These are phyloP conservation scores for Mycosphaerella arachidis DNA, from an alignment of 2,329 filamentous ascomycete species.

Conservation along the genomic window DNA sequence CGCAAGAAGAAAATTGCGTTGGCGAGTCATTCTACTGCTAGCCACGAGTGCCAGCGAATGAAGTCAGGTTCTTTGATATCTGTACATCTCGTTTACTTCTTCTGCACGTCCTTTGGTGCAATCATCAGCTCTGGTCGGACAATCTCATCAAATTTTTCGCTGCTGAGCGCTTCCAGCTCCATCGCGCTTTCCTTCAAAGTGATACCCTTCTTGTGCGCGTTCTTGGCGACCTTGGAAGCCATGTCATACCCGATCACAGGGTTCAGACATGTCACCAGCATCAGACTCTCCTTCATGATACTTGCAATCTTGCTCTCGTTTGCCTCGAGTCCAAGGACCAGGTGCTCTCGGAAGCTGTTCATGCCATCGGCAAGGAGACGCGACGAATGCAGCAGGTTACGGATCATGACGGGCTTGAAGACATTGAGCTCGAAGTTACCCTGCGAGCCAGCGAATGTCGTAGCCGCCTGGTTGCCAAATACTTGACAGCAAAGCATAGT, in stretches of 20 bases:
- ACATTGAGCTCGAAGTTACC: conserved; percentile 99
- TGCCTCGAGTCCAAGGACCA: conserved; percentile 80
- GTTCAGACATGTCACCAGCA: conserved; percentile 97
- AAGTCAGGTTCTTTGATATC: not conserved
- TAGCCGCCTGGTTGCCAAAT: conserved; percentile 92
- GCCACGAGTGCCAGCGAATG: not conserved
- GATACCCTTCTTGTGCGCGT: conserved; percentile 96
- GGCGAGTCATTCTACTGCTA: not conserved
- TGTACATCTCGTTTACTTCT: not conserved
- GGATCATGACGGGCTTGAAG: conserved; percentile 95
- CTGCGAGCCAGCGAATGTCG: conserved; percentile 92
- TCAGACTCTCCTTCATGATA: conserved; percentile 93
- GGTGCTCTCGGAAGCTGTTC: conserved; percentile 90
- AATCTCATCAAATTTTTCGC: conserved; percentile 83
- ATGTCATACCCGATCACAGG: conserved; percentile 97
- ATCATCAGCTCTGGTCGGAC: conserved; percentile 96
- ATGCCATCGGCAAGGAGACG: conserved; percentile 87
- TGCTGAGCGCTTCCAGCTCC: conserved; percentile 83
- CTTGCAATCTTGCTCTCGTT: conserved; percentile 88
- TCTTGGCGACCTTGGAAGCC: conserved; percentile 96
- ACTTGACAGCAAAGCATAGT: conserved; percentile 98
- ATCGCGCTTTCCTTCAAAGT: conserved; percentile 91
- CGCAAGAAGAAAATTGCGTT: not conserved
- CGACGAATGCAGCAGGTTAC: conserved; percentile 88
- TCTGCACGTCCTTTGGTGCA: conserved; percentile 55